phyloP scores from a whole-genome alignment of 768 basidiomycete genomes.

The Lenzites betulinus region DNA sequence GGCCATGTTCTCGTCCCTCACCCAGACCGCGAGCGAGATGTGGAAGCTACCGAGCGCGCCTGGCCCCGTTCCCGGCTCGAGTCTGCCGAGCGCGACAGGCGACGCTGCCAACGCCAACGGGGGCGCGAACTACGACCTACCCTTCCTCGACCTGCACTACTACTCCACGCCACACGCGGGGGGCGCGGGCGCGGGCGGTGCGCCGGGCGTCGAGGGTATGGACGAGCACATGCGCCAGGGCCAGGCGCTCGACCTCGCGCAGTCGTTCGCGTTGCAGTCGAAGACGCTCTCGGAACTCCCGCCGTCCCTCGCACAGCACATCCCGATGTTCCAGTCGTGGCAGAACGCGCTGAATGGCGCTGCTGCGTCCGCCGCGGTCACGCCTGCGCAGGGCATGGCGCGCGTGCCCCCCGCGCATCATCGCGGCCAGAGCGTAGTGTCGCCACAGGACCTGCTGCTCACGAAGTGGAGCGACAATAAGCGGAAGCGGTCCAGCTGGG shows the following conservation, averaged over 20 bases:
- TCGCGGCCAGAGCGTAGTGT: conserved; percentile 54
- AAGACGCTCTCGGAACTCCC: conserved; percentile 37
- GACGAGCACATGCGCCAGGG: conserved; percentile 40
- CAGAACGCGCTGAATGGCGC: conserved; percentile 17
- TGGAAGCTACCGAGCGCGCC: conserved; percentile 14
- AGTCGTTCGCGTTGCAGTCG: conserved; percentile 29
- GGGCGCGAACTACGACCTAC: conserved; percentile 49
- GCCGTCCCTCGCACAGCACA: conserved; percentile 33
- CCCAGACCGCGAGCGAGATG: conserved; percentile 19
- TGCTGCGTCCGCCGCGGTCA: neutral
- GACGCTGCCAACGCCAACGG: conserved; percentile 12
- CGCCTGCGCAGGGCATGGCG: conserved; percentile 6
- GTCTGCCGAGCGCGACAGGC: neutral
- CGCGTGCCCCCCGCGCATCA: conserved; percentile 40
- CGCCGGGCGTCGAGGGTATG: conserved; percentile 21
- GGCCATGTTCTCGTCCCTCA: conserved; percentile 18
- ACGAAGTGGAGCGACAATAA: conserved; percentile 53
- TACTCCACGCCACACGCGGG: conserved; percentile 39
- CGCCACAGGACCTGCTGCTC: conserved; percentile 53
- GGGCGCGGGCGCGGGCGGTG: conserved; percentile 4
- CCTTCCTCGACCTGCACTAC: conserved; percentile 77
- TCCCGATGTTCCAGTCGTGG: conserved; percentile 23
- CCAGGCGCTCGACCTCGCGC: conserved; percentile 52
- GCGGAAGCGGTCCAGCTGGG: conserved; percentile 60
- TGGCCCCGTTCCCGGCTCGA: neutral